Percentiles rank a stretch among this genome's conserved stretches.
Evolutionary conservation across 2,329 filamentous ascomycete genomes (phyloP).

Genomic region (Penicillium sp.): DNA sequence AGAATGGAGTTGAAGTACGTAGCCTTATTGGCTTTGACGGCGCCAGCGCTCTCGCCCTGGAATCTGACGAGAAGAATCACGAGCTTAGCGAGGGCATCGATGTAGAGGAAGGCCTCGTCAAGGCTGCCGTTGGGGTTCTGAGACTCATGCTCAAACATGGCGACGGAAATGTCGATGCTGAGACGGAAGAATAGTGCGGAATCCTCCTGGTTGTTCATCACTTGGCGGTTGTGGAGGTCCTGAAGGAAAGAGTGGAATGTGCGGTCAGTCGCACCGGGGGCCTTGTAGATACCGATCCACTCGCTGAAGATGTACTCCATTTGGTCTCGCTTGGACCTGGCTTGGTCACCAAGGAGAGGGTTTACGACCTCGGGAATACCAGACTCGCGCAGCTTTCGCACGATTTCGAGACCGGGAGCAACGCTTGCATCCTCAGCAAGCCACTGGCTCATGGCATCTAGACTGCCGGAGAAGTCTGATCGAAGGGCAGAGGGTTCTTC

Average conservation of each 20-base stretch:
- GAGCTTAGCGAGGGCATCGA: conserved; percentile 76
- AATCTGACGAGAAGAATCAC: conserved; percentile 67
- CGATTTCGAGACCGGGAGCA: conserved; percentile 60
- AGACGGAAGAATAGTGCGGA: conserved; percentile 70
- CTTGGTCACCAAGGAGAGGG: conserved; percentile 49
- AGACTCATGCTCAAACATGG: conserved; percentile 64
- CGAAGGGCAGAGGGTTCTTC: conserved; percentile 70
- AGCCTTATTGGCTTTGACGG: conserved; percentile 55
- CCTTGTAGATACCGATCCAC: conserved; percentile 76
- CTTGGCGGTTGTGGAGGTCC: conserved; percentile 66
- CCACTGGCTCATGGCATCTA: conserved; percentile 75
- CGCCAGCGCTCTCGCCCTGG: conserved; percentile 53
- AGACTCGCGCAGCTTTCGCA: conserved; percentile 53
- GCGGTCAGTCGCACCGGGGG: conserved; percentile 65
- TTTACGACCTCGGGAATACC: conserved; percentile 49
- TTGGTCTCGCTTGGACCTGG: conserved; percentile 61
- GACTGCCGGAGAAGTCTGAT: conserved; percentile 73
- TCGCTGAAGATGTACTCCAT: conserved; percentile 93
- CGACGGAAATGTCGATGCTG: conserved; percentile 70
- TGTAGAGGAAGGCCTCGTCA: conserved; percentile 53
- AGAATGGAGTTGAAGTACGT: conserved; percentile 69
- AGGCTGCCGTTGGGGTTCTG: conserved; percentile 53
- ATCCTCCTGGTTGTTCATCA: conserved; percentile 67
- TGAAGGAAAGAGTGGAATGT: conserved; percentile 67
- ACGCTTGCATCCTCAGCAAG: conserved; percentile 63